Evolutionary conservation across 2,329 filamentous ascomycete genomes (phyloP).

Genomic region (Colletotrichum aenigma): DNA sequence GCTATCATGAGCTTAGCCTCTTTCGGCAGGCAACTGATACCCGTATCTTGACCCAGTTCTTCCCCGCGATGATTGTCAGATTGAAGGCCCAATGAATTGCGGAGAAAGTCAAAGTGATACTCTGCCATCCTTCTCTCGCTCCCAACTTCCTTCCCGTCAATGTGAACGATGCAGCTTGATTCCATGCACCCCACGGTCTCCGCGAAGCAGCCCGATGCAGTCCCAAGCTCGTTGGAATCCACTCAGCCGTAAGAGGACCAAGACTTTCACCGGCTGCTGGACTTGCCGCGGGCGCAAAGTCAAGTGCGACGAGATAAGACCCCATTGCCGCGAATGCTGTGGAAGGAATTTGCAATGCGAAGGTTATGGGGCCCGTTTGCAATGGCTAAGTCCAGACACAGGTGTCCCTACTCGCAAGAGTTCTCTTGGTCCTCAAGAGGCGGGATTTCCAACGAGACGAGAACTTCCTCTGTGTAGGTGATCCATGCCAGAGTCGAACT

Average conservation of each 20-base stretch:
- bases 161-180: not conserved
- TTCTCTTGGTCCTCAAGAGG: not conserved
- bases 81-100: not conserved
- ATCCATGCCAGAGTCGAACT: not conserved
- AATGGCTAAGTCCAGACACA: conserved; percentile 26
- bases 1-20: not conserved
- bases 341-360: conserved; percentile 29
- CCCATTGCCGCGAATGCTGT: conserved; percentile 32
- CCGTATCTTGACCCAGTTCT: not conserved
- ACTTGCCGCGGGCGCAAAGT: conserved; percentile 39
- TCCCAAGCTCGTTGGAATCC: not conserved
- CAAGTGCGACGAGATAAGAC: conserved; percentile 36
- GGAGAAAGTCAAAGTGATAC: not conserved
- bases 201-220: not conserved
- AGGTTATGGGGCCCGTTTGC: conserved; percentile 33
- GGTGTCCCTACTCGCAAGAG: not conserved
- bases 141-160: not conserved
- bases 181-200: not conserved
- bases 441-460: not conserved
- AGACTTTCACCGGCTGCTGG: conserved; percentile 38
- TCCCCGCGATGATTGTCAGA: not conserved
- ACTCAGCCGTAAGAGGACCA: conserved; percentile 24
- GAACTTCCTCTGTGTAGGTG: not conserved
- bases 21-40: not conserved
- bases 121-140: not conserved